Evolutionary conservation across 768 basidiomycete genomes (phyloP), one percentile per base, ranked within the genome.

Genomic region (Tulasnella sp.): DNA sequence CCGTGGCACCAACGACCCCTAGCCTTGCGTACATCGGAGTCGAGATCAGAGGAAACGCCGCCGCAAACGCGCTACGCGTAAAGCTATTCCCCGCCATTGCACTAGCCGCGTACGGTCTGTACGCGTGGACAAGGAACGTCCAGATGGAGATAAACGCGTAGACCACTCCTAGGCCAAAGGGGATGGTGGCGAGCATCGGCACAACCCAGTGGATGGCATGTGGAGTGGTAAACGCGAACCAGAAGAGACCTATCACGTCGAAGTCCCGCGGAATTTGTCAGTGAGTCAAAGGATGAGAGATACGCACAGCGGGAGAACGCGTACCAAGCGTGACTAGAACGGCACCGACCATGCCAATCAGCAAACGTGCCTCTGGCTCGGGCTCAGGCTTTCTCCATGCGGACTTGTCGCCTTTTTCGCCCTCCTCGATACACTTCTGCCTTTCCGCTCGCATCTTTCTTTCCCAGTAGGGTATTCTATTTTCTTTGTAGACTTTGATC

Each of bases 101-200:
- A 62, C 89, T 91, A 1, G 90, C 88, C 0, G 89, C 88, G 48
- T 88, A 85, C 1, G 88, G 88, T 18, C 88, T 86, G 81, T 88
- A 89, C 16, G 88, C 87, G 27, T 87, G 86, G 27, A 89, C 89
- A 74, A 89, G 86, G 82, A 88, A 90, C 83, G 88, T 92, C 85
- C 93, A 93, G 4, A 90, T 90, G 10, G 89, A 89, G 0, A 91
- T 91, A 85, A 92, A 95, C 58, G 91, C 89, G 81, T 89, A 93
- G 82, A 87, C 85, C 68, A 89, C 85, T 4, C 91, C 93, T 0
- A 88, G 85, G 34, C 90, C 89, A 80, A 91, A 89, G 6, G 86
- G 88, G 6, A 85, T 80, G 0, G 88, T 86, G 3, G 84, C 86
- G 78, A 89, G 83, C 81, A 89, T 86, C 21, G 88, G 88, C 9